A percentile compares a stretch with the other conserved stretches of the same genome.
Evolutionary conservation across 2,329 filamentous ascomycete species (phyloP).

Genomic region (Furcasterigmium furcatum): DNA sequence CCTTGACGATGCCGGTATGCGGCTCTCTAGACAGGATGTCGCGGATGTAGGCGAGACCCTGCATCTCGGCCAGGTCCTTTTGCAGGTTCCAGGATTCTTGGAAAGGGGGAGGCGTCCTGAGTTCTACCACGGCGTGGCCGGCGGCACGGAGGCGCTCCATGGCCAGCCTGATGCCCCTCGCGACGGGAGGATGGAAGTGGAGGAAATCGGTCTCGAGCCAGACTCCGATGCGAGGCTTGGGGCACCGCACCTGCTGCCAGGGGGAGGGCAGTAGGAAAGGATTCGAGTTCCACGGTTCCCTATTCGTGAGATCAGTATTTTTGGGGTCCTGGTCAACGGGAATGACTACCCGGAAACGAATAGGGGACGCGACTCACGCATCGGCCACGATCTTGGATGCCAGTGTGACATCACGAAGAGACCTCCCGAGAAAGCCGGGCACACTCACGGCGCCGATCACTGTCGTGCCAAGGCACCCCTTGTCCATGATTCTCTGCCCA

Average conservation of each 20-base stretch:
- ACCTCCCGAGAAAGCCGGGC: neutral
- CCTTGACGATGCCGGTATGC: neutral
- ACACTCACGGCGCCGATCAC: neutral
- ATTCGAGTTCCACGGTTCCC: neutral
- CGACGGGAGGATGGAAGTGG: slow-evolving; percentile 8
- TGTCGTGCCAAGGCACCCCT: neutral
- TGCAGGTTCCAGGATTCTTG: neutral
- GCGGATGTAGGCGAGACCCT: neutral
- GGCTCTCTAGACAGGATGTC: neutral
- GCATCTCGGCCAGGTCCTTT: neutral
- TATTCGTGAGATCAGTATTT: no score
- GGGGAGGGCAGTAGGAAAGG: neutral
- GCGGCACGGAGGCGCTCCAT: neutral
- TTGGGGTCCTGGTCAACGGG: no score
- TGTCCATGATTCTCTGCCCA: neutral
- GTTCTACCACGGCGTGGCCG: neutral
- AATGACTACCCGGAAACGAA: no score
- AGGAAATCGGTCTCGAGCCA: slow-evolving; percentile 17
- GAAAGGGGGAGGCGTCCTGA: slow-evolving; percentile 1
- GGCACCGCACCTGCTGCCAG: neutral
- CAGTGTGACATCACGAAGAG: neutral
- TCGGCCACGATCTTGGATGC: neutral
- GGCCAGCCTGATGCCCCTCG: neutral
- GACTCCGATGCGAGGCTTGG: slow-evolving; percentile 1
- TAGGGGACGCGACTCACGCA: no score